phyloP scores from a whole-genome alignment of 169 alveolate species.

The Plasmodium reichenowi region DNA sequence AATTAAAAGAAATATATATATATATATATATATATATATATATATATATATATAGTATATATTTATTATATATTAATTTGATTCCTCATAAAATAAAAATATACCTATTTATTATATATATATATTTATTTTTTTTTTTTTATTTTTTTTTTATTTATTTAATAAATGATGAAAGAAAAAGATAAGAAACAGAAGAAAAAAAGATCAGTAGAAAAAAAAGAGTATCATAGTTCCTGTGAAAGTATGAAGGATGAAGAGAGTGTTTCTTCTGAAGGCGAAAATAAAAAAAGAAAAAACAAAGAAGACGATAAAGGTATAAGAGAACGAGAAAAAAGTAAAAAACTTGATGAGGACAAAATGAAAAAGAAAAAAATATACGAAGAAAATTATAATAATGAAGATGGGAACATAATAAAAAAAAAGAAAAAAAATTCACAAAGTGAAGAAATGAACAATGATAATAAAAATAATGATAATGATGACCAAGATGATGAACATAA shows the following conservation, averaged over 20 bases:
- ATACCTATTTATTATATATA: too few species aligned
- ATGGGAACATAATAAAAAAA: too few species aligned
- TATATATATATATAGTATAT: too few species aligned
- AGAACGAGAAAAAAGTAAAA: conserved; percentile 5
- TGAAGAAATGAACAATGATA: not conserved
- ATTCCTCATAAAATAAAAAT: too few species aligned
- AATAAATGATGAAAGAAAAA: not conserved
- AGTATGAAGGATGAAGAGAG: conserved; percentile 1
- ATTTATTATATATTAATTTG: too few species aligned
- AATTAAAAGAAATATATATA: too few species aligned
- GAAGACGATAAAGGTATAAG: not conserved
- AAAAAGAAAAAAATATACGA: not conserved
- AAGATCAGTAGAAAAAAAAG: conserved; percentile 16
- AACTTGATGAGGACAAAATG: not conserved
- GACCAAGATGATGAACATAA: not conserved
- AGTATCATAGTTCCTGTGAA: conserved; percentile 30
- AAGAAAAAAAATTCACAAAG: not conserved
- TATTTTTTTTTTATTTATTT: too few species aligned
- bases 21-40: too few species aligned
- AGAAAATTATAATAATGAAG: not conserved
- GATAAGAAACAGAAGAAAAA: not conserved
- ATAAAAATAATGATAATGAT: not conserved
- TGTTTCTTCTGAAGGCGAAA: conserved; percentile 18
- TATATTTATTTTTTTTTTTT: too few species aligned
- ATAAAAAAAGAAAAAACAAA: conserved; percentile 11